Evolutionary conservation across 495 filamentous ascomycete genomes (phyloP).

Genomic region (Endocarpon pusillum): DNA sequence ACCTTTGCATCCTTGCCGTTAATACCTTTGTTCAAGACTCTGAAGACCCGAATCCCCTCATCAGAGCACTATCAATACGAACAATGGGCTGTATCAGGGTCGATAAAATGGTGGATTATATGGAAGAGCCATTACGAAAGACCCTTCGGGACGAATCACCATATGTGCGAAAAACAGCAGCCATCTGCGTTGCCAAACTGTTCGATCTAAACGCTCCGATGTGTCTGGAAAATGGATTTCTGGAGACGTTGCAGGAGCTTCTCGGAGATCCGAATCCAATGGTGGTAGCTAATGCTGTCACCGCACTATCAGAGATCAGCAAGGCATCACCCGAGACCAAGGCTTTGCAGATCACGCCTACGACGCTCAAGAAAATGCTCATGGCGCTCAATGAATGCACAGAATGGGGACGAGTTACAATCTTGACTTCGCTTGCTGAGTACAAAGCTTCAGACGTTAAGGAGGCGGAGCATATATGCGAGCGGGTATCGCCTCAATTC

Average conservation of each 20-base stretch:
- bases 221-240: slow-evolving; percentile 92
- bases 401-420: slow-evolving; percentile 96
- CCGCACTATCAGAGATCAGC: slow-evolving; percentile 78
- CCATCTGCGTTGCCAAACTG: slow-evolving; percentile 93
- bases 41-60: slow-evolving; percentile 93
- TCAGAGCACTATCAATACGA: slow-evolving; percentile 83
- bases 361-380: slow-evolving; percentile 78
- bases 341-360: slow-evolving; percentile 63
- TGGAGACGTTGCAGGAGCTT: slow-evolving; percentile 89
- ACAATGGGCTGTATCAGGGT: slow-evolving; percentile 99
- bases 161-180: slow-evolving; percentile 95
- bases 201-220: slow-evolving; percentile 84
- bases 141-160: slow-evolving; percentile 94
- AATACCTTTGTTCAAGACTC: slow-evolving; percentile 99
- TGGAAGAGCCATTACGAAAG: slow-evolving; percentile 96
- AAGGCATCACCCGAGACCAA: slow-evolving; percentile 82
- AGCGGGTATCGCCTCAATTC: slow-evolving; percentile 89
- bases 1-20: slow-evolving; percentile 96
- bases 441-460: slow-evolving; percentile 75
- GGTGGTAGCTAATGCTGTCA: slow-evolving; percentile 95
- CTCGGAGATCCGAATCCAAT: slow-evolving; percentile 97
- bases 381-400: slow-evolving; percentile 98
- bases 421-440: slow-evolving; percentile 75
- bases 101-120: slow-evolving; percentile 99
- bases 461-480: slow-evolving; percentile 97